Conservation (phyloP, 345 rosid species). For the Arabis alpina region DNA sequence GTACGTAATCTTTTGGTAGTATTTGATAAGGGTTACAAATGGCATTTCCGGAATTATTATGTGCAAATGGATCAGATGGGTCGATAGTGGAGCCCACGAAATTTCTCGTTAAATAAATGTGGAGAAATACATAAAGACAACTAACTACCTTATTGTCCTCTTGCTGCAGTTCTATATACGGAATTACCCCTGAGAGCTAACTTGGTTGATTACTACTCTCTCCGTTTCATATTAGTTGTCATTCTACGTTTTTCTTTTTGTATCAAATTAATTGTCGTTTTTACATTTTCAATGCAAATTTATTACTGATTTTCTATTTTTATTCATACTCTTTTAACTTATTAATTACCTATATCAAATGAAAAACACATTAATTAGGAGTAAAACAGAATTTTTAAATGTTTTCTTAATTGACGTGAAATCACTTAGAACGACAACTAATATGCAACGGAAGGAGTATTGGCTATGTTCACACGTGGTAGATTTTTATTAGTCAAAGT, state of each 20-base stretch:
- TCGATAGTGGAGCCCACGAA: slow-evolving; percentile 41
- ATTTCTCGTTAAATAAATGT: slow-evolving; percentile 23
- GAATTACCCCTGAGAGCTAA: not conserved
- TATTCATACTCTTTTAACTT: no score
- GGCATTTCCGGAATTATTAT: not conserved
- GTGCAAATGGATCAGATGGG: slow-evolving; percentile 46
- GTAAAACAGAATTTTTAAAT: no score
- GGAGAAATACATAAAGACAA: slow-evolving; percentile 22
- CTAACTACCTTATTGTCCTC: not conserved
- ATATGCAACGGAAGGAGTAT: no score
- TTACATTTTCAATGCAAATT: no score
- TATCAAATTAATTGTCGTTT: no score
- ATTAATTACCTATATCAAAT: no score
- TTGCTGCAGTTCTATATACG: slow-evolving; percentile 1
- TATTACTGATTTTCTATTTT: no score
- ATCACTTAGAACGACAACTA: no score
- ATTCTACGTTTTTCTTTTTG: no score
- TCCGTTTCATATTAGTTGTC: no score
- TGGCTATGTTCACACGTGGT: slow-evolving; percentile 25
- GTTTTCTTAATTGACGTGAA: no score
- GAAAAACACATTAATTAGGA: no score
- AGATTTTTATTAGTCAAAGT: not conserved
- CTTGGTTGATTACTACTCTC: not conserved
- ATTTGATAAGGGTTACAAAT: slow-evolving; percentile 3
- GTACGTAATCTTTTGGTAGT: not conserved